Base-by-base conservation (phyloP, 2,329 filamentous ascomycete genomes). In the Cadophora luteo-olivacea region DNA sequence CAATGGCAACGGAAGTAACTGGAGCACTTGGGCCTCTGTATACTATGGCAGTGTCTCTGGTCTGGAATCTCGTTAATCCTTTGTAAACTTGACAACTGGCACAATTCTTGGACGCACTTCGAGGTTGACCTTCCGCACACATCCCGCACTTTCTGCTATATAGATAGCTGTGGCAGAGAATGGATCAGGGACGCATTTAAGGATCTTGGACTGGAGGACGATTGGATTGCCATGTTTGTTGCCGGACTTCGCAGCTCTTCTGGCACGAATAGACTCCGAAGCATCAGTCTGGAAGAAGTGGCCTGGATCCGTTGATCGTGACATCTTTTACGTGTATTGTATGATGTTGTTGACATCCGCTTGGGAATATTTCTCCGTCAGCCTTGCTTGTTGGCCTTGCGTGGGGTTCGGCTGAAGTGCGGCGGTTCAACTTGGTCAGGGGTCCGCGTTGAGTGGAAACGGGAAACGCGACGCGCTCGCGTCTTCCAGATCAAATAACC, bases 241-340 rank as follows among this genome's bases (percentile, higher is more conserved):
- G 70, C 80, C 81, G 8, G 88, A 82, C 78, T 92, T 93, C 73
- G 88, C 87, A 25, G 89, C 88, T 78, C 92, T 93, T 72, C 94
- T 77, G 24, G 76, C 75, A 82, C 86, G 77, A 65, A 72, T 70
- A 52, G 70, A 68, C 69, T 76, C 77, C 24, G 77, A 76, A 22
- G 77, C 77, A 68, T 94, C 92, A 36, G 94, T 97, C 80, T 97
- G 92, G 78, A 98, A 98, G 83, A 97, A 98, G 77, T 96, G 89
- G 36, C 91, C 90, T 63, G 90, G 86, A 77, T 97, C 88, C 62
- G 87, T 86, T 33, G 92, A 91, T 71, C 88, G 86, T 79, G 92
- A 91, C 84, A 87, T 90, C 70, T 69, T 67, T 61, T 22, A 0
- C 48, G 51, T 66, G 33, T 12, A 58, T 51, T 68, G 36, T 49